These are phyloP conservation scores for Pichia sp. DNA, from an alignment of 1,139 yeast species.

Conservation along the genomic window DNA sequence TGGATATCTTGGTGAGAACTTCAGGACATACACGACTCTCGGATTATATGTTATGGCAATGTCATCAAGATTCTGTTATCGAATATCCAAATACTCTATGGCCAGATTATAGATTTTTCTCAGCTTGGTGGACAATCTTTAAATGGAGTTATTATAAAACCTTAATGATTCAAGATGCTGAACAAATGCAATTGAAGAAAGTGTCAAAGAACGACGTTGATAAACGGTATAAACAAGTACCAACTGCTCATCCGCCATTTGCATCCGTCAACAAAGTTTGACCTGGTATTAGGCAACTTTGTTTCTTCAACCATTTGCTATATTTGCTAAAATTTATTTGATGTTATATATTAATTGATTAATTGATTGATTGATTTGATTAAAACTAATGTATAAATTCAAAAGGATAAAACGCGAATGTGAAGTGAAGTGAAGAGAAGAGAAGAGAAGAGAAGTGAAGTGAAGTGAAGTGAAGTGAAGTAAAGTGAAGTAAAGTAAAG, in stretches of 20 bases:
- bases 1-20: constrained; percentile 47
- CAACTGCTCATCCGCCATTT: constrained; percentile 40
- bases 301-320: too few species aligned
- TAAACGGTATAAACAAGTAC: constrained; percentile 22
- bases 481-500: too few species aligned
- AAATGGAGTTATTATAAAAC: constrained; percentile 41
- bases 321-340: too few species aligned
- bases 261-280: constrained; percentile 32
- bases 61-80: constrained; percentile 40
- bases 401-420: too few species aligned
- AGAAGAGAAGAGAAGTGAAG: too few species aligned
- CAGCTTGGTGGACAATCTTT: constrained; percentile 28
- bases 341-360: too few species aligned
- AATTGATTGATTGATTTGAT: too few species aligned
- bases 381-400: too few species aligned
- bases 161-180: constrained; percentile 31
- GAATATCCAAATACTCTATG: constrained; percentile 44
- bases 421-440: too few species aligned
- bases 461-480: too few species aligned
- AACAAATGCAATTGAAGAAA: constrained; percentile 24
- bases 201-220: constrained; percentile 17
- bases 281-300: too few species aligned
- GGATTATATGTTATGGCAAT: constrained; percentile 56
- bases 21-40: constrained; percentile 52
- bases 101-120: constrained; percentile 42